These are phyloP conservation scores for Ophiostoma australiae DNA, from an alignment of 2,329 filamentous ascomycete genomes.

Conservation along the genomic window DNA sequence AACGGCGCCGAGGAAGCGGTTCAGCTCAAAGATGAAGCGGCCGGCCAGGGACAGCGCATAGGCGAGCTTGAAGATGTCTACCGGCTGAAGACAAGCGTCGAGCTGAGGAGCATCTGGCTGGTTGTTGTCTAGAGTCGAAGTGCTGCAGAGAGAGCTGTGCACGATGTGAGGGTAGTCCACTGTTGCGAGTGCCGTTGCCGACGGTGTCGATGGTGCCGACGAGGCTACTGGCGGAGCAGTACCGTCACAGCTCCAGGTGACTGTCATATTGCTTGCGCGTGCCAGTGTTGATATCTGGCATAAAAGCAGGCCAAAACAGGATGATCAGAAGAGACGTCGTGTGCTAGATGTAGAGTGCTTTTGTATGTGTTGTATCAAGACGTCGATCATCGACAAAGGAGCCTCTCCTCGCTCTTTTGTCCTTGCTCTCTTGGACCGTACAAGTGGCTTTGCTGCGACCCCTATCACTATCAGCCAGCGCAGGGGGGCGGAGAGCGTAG, in stretches of 20 bases:
- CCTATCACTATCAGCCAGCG: neutral
- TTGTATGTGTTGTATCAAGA: neutral
- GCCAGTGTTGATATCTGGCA: neutral
- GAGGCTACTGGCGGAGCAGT: neutral
- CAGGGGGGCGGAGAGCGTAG: neutral
- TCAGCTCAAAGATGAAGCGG: constrained; percentile 16
- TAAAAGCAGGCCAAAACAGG: neutral
- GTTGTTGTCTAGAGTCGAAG: neutral
- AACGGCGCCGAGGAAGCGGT: constrained; percentile 8
- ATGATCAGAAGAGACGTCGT: too few species aligned
- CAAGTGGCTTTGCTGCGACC: neutral
- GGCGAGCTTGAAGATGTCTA: constrained; percentile 19
- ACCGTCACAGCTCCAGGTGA: neutral
- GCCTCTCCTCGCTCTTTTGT: neutral
- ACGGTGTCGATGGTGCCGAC: neutral
- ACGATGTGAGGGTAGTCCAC: neutral
- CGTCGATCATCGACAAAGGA: neutral
- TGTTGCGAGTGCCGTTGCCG: neutral
- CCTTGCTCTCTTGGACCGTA: neutral
- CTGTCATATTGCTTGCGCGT: neutral
- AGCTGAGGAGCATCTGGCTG: neutral
- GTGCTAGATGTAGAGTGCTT: neutral
- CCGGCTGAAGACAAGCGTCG: neutral
- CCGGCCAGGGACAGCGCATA: constrained; percentile 18
- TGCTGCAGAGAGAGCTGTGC: neutral